Evolutionary conservation across 768 basidiomycete genomes (phyloP), one percentile per base, ranked within the genome.

Genomic region (Coprinellus micaceus): DNA sequence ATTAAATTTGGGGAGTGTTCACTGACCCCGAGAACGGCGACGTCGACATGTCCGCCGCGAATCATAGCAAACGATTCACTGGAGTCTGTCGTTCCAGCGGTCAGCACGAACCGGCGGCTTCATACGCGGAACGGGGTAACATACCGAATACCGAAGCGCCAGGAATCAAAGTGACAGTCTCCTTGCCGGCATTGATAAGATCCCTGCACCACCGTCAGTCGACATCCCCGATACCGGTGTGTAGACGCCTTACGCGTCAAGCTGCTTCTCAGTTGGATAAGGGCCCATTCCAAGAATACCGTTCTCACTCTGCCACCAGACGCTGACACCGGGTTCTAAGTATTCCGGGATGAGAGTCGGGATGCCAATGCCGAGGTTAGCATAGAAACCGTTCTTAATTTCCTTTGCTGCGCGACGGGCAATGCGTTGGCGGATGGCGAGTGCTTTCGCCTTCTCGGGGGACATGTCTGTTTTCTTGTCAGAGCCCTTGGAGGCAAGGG

Each of bases 31-130:
- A 98, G 83, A 66, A 98, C 95, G 6, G 94, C 86, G 46, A 96
- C 90, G 62, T 98, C 85, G 49, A 98, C 84, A 71, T 98, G 95
- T 4, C 95, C 95, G 44, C 95, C 95, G 52, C 95, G 90, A 71
- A 98, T 97, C 95, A 98, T 98, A 11, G 89, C 90, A 65, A 98
- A 98, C 2, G 92, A 94, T 72, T 97, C 94, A 63, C 84, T 84
- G 3, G 93, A 94, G 72, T 95, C 90, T 89, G 58, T 24, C 33
- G 33, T 13, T 6, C 33, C 33, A 33, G 33, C 6, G 13, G 7
- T 37, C 57, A 21, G 61, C 37, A 53, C 49, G 45, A 40, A 30
- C 61, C 37, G 40, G 26, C 28, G 7, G 37, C 36, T 2, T 1
- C 28, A 7, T 24, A 22, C 5, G 22, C 15, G 3, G n/a, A 3